These are phyloP conservation scores for Scenedesmus sp. DNA, from an alignment of 163 green algal genomes.

Conservation along the genomic window DNA sequence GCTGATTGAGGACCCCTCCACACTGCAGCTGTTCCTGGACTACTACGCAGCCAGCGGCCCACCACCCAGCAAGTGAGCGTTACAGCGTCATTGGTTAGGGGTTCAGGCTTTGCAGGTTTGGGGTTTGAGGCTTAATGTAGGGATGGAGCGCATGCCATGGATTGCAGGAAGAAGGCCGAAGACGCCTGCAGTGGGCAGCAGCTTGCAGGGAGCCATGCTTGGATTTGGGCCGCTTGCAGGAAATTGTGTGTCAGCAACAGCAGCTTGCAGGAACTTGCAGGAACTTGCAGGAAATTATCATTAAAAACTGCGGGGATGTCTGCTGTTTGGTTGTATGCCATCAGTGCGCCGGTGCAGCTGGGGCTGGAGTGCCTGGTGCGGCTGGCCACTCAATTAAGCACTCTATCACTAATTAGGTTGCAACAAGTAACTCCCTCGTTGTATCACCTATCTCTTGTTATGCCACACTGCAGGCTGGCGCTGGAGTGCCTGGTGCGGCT, in stretches of 20 bases:
- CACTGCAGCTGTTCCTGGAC: constrained; percentile 92
- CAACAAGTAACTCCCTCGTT: no score
- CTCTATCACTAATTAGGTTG: no score
- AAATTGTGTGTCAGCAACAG: not conserved
- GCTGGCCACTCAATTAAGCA: no score
- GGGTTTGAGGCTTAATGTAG: no score
- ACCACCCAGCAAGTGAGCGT: constrained; percentile 74
- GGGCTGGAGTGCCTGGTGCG: no score
- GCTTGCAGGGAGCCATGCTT: not conserved
- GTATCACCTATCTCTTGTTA: not conserved
- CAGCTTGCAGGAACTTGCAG: not conserved
- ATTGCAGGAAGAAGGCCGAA: not conserved
- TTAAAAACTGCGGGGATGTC: no score
- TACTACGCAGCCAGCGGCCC: constrained; percentile 87
- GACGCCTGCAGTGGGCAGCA: no score
- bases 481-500: constrained; percentile 97
- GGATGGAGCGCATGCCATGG: no score
- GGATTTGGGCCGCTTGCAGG: not conserved
- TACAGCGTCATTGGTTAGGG: not conserved
- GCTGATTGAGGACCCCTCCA: constrained; percentile 84
- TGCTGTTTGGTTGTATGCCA: no score
- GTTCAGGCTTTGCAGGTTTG: no score
- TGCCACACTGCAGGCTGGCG: constrained; percentile 56
- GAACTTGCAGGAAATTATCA: not conserved
- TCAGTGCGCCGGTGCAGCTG: no score